phyloP scores from a whole-genome alignment of 1,284 basidiomycete species.

The Thecaphora frezii region DNA sequence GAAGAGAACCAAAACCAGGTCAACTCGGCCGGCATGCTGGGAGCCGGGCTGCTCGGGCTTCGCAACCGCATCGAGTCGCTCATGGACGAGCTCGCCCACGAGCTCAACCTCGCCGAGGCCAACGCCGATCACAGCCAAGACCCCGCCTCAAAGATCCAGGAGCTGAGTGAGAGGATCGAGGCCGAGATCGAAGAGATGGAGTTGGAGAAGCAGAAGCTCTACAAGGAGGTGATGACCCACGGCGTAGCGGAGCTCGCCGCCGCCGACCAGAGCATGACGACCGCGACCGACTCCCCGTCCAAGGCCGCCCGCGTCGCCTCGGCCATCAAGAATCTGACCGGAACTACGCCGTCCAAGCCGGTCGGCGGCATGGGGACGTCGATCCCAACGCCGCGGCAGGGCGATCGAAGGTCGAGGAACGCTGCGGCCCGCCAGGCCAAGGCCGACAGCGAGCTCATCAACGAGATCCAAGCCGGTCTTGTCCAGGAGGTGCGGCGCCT shows the following conservation, averaged over 20 bases:
- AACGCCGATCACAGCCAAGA: conserved; percentile 15
- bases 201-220: conserved; percentile 30
- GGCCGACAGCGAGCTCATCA: conserved; percentile 44
- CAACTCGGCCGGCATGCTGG: conserved; percentile 50
- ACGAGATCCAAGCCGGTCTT: conserved; percentile 48
- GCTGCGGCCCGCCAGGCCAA: conserved; percentile 43
- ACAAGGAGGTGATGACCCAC: conserved; percentile 20
- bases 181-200: conserved; percentile 44
- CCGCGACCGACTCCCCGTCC: conserved; percentile 20
- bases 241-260: conserved; percentile 11
- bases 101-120: conserved; percentile 30
- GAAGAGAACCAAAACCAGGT: conserved; percentile 42
- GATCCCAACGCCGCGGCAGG: conserved; percentile 29
- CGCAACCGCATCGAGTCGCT: conserved; percentile 46
- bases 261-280: neutral
- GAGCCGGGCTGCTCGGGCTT: conserved; percentile 46
- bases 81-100: conserved; percentile 46
- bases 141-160: conserved; percentile 10
- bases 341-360: conserved; percentile 16
- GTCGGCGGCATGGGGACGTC: conserved; percentile 2
- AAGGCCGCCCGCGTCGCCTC: conserved; percentile 30
- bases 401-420: conserved; percentile 44
- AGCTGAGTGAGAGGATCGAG: conserved; percentile 35
- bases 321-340: conserved; percentile 31
- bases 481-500: conserved; percentile 46